Evolutionary conservation across 176 grass and related monocot species (phyloP).

Genomic region (Phoenix roebelenii): DNA sequence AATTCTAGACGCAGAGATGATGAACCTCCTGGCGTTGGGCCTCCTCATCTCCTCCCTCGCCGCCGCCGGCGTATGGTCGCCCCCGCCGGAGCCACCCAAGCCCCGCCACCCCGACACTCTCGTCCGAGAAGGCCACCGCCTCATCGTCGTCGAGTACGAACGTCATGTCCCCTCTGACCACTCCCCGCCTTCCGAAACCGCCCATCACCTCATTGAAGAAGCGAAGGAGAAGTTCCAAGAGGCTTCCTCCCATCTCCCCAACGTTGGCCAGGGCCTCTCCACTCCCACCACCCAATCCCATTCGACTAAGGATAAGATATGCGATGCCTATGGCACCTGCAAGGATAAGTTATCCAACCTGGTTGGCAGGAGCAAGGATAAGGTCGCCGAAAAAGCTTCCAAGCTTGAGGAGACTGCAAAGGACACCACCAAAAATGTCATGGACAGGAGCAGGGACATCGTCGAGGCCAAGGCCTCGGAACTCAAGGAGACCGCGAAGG

Average conservation of each 20-base stretch:
- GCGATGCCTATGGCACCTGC: conserved; percentile 29
- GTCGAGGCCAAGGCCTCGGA: conserved; percentile 1
- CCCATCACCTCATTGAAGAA: conserved; percentile 14
- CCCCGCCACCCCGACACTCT: conserved; percentile 13
- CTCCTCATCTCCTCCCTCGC: conserved; percentile 58
- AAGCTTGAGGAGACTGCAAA: conserved; percentile 21
- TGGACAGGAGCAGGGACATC: no score
- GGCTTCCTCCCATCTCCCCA: conserved; percentile 1
- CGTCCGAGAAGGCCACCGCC: conserved; percentile 50
- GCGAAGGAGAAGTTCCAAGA: conserved; percentile 5
- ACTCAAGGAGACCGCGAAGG: conserved; percentile 6
- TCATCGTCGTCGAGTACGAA: conserved; percentile 86
- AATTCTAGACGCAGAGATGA: conserved; percentile 27
- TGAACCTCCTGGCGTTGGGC: conserved; percentile 55
- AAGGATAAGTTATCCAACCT: conserved; percentile 22
- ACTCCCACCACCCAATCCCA: background rate
- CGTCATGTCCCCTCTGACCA: conserved; percentile 27
- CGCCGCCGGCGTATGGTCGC: conserved; percentile 53
- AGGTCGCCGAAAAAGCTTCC: conserved; percentile 1
- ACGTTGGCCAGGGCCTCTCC: background rate
- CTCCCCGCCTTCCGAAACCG: background rate
- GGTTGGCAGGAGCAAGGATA: conserved; percentile 9
- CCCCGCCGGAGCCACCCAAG: conserved; percentile 13
- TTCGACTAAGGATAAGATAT: conserved; percentile 29
- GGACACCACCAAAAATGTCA: conserved; percentile 12